Evolutionary conservation across 2,329 filamentous ascomycete species (phyloP).

Genomic region (Microcyclosporella mali): DNA sequence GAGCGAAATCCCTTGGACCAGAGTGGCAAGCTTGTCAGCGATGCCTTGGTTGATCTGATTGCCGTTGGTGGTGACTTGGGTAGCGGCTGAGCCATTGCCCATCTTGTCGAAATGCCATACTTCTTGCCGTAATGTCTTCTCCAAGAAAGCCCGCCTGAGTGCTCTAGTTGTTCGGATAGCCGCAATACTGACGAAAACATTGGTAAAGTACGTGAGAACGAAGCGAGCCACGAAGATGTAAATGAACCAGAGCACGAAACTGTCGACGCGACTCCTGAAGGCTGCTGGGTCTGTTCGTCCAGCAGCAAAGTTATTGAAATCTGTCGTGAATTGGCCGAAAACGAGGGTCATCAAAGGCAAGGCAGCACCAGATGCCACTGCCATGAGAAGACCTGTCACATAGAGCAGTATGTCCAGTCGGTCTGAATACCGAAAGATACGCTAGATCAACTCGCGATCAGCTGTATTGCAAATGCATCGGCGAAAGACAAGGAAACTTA

Average conservation of each 20-base stretch:
- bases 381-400: constrained; percentile 26
- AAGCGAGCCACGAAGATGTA: constrained; percentile 65
- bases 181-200: constrained; percentile 42
- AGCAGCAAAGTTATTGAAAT: constrained; percentile 39
- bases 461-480: not conserved
- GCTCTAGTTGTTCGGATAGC: constrained; percentile 48
- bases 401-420: constrained; percentile 25
- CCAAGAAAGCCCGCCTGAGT: constrained; percentile 56
- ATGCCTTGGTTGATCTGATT: constrained; percentile 37
- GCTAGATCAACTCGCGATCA: constrained; percentile 1
- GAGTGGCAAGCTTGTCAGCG: constrained; percentile 34
- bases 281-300: constrained; percentile 11
- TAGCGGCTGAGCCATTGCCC: constrained; percentile 42
- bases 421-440: constrained; percentile 32
- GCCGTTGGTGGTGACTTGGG: constrained; percentile 26
- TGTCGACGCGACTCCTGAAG: constrained; percentile 20
- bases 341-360: constrained; percentile 47
- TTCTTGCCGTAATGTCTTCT: constrained; percentile 57
- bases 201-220: constrained; percentile 51
- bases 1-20: constrained; percentile 31
- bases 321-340: constrained; percentile 46
- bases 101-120: constrained; percentile 61
- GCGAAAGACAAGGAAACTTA: not conserved
- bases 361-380: constrained; percentile 40
- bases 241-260: constrained; percentile 59